Base-by-base conservation (phyloP, 2,329 filamentous ascomycete species). In the Chlorencoelia australis region DNA sequence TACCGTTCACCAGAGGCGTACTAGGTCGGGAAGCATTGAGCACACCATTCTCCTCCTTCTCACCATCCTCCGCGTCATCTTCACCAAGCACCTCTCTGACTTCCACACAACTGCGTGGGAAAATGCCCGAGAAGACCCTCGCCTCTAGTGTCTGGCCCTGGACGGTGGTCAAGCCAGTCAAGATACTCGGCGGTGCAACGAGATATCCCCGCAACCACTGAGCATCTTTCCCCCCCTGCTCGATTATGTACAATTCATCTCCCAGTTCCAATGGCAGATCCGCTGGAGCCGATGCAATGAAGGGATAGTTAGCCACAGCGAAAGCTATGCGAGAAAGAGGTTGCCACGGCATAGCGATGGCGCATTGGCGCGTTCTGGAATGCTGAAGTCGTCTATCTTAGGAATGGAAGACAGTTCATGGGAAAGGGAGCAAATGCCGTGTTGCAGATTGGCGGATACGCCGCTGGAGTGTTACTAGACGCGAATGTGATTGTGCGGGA, bases 191-290 rank as follows among this genome's bases (percentile, higher is more conserved):
- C 35, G 91, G 89, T 45, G 91, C 87, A 49, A 98, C 82, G 42
- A 98, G 72, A 62, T 98, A 98, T 41, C 91, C 91, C 37, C 91
- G 81, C 61, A 89, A 82, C 93, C 91, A 98, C 58, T 85, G 75
- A 53, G 82, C 84, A 62, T 94, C 77, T 24, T 58, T 62, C 15
- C 86, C 82, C 25, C 89, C 93, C 63, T 96, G 86, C 63, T 96
- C 89, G 57, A 98, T 95, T 49, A 98, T 93, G 65, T 98, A 98
- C 47, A 98, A 70, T 64, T 98, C 91, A 71, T 98, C 91, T 59
- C 91, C 91, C 46, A 98, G 85, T 62, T 98, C 88, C 58, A 98
- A 80, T 7, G 93, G 91, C 14, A 98, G 78, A 62, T 98, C 91
- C 59, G 87, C 84, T 36, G 87, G 77, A 47, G 80, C 80, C 42